phyloP scores from a whole-genome alignment of 2,329 filamentous ascomycete species.

The Neonectria ditissima region DNA sequence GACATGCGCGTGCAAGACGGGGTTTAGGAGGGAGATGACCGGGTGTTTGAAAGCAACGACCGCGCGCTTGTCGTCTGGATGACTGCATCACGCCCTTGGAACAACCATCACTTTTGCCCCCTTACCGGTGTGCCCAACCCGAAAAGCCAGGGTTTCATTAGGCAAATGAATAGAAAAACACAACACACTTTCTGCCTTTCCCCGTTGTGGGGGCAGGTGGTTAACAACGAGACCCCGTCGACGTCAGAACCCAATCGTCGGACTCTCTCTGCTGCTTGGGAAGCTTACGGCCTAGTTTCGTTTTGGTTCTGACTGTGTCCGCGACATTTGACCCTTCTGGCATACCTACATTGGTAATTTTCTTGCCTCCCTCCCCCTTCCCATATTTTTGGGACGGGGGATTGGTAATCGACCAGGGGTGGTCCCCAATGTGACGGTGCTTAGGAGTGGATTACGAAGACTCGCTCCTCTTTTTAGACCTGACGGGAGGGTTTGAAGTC shows the following conservation, averaged over 20 bases:
- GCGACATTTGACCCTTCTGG: not conserved
- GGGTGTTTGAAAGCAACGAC: constrained; percentile 7
- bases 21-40: constrained; percentile 22
- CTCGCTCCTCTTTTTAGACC: constrained; percentile 22
- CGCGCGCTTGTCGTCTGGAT: constrained; percentile 4
- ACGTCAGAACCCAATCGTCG: constrained; percentile 16
- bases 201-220: not conserved
- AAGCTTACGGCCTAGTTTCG: not conserved
- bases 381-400: no score
- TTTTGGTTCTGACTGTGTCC: constrained; percentile 27
- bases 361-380: no score
- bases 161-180: not conserved
- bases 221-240: constrained; percentile 2
- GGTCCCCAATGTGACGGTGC: constrained; percentile 9
- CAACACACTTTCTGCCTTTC: not conserved
- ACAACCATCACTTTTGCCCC: not conserved
- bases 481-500: not conserved
- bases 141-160: not conserved
- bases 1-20: not conserved
- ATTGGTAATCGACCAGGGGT: constrained; percentile 15
- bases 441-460: constrained; percentile 22
- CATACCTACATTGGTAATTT: no score
- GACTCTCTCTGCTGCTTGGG: not conserved
- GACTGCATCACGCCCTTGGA: constrained; percentile 21
- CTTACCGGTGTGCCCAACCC: not conserved